Evolutionary conservation across 495 filamentous ascomycete genomes (phyloP).

Genomic region (Collariella sp.): DNA sequence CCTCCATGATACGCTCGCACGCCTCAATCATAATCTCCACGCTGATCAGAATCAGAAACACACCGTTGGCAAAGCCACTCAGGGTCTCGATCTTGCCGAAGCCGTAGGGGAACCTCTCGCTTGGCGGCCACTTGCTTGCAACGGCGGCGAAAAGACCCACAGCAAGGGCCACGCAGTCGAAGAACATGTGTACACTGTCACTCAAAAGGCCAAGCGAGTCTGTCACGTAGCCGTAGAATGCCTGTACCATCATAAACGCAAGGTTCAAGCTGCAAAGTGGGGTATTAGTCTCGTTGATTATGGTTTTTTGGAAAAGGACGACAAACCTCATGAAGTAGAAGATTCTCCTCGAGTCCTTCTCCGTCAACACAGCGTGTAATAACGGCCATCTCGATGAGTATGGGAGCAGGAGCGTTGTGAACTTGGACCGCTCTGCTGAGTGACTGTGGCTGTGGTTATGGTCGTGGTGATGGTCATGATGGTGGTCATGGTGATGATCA

Average conservation of each 20-base stretch:
- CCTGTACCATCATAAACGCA: slow-evolving; percentile 87
- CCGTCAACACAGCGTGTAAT: slow-evolving; percentile 72
- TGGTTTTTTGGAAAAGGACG: background rate
- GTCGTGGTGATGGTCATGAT: slow-evolving; percentile 11
- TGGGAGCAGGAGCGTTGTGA: slow-evolving; percentile 58
- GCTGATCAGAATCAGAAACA: slow-evolving; percentile 94
- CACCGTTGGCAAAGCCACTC: slow-evolving; percentile 91
- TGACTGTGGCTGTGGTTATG: slow-evolving; percentile 15
- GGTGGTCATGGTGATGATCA: slow-evolving; percentile 16
- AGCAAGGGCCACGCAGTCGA: slow-evolving; percentile 87
- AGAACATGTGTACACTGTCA: slow-evolving; percentile 99
- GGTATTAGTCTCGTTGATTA: background rate
- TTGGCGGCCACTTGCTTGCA: slow-evolving; percentile 94
- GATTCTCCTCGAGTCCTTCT: slow-evolving; percentile 91
- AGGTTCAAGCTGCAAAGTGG: slow-evolving; percentile 68
- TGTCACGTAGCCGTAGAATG: slow-evolving; percentile 85
- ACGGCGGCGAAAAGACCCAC: slow-evolving; percentile 93
- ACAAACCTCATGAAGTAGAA: slow-evolving; percentile 75
- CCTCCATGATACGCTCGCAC: slow-evolving; percentile 73
- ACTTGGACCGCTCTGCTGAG: slow-evolving; percentile 39
- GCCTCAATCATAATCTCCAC: slow-evolving; percentile 96
- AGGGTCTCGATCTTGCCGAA: slow-evolving; percentile 96
- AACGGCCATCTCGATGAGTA: slow-evolving; percentile 62
- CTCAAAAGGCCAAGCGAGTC: slow-evolving; percentile 90
- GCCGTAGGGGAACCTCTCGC: slow-evolving; percentile 80